These are phyloP conservation scores for Cladophialophora immunda DNA, from an alignment of 2,329 filamentous ascomycete species.

Conservation along the genomic window DNA sequence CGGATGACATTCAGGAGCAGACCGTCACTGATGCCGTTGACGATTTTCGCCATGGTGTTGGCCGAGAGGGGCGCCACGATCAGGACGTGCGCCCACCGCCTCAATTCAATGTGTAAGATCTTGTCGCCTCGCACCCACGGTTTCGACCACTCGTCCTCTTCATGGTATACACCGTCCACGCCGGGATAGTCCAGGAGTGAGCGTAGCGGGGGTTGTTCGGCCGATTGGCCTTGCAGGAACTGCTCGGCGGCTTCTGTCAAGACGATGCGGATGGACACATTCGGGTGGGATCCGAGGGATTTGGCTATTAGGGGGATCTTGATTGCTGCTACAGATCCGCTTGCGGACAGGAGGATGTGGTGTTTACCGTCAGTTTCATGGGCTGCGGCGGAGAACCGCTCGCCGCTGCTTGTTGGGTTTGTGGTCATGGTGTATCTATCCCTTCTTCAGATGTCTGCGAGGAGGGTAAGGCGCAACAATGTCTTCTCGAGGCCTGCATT, in stretches of 20 bases:
- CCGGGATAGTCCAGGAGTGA: conserved; percentile 69
- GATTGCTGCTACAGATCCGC: conserved; percentile 85
- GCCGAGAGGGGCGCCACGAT: conserved; percentile 83
- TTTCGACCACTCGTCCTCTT: conserved; percentile 83
- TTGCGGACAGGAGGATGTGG: conserved; percentile 72
- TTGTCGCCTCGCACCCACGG: conserved; percentile 80
- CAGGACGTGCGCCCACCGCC: conserved; percentile 82
- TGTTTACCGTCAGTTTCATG: conserved; percentile 58
- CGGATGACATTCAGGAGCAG: conserved; percentile 77
- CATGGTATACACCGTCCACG: conserved; percentile 81
- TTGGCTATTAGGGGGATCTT: conserved; percentile 75
- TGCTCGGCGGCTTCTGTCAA: conserved; percentile 76
- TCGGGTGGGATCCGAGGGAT: conserved; percentile 54
- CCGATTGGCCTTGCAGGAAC: conserved; percentile 79
- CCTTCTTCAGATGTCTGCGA: neutral
- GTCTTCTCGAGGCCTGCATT: neutral
- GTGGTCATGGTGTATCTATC: conserved; percentile 19
- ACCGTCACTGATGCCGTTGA: conserved; percentile 78
- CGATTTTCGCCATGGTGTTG: conserved; percentile 86
- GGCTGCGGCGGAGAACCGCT: conserved; percentile 38
- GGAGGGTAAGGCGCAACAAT: neutral
- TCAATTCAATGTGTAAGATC: conserved; percentile 90
- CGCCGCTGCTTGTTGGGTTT: conserved; percentile 18
- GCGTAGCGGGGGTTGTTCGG: conserved; percentile 76
- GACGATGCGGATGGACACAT: conserved; percentile 83